phyloP scores from a whole-genome alignment of 23 red algal species.

The Agarophyton chilense region DNA sequence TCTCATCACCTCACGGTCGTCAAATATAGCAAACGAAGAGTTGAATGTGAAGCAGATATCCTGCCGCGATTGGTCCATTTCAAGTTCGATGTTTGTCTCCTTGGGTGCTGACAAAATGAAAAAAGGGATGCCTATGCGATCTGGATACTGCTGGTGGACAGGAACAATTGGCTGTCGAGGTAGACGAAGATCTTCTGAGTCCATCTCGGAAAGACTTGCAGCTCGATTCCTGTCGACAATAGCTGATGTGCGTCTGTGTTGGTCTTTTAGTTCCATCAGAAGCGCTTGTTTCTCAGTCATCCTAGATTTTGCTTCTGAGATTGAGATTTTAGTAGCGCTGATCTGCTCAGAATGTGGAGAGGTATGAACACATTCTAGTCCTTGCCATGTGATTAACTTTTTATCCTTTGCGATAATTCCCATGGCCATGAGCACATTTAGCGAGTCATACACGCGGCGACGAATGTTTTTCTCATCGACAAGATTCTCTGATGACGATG shows the following conservation, averaged over 20 bases:
- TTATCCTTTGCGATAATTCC: conserved; percentile 90
- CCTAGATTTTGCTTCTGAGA: conserved; percentile 11
- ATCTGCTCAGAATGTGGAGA: conserved; percentile 1
- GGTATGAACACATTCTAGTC: conserved; percentile 55
- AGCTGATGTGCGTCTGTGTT: not conserved
- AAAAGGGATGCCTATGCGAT: conserved; percentile 78
- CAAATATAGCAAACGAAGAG: conserved; percentile 74
- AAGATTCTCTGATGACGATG: not conserved
- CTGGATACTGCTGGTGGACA: conserved; percentile 51
- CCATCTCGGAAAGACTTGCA: not conserved
- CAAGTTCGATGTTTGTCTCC: conserved; percentile 73
- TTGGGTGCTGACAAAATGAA: conserved; percentile 69
- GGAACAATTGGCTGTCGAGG: not conserved
- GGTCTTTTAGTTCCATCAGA: conserved; percentile 18
- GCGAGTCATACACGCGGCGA: conserved; percentile 93
- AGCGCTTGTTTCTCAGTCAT: conserved; percentile 17
- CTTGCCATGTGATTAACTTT: conserved; percentile 89
- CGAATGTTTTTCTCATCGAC: conserved; percentile 98
- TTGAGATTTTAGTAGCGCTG: conserved; percentile 17
- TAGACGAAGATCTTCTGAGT: not conserved
- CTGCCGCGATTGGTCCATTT: conserved; percentile 74
- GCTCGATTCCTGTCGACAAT: conserved; percentile 29
- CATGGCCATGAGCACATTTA: conserved; percentile 98
- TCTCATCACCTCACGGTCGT: conserved; percentile 77
- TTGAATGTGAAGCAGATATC: conserved; percentile 81